Evolutionary conservation across 2,329 filamentous ascomycete species (phyloP).

Genomic region (Dryadomyces quercivorus): DNA sequence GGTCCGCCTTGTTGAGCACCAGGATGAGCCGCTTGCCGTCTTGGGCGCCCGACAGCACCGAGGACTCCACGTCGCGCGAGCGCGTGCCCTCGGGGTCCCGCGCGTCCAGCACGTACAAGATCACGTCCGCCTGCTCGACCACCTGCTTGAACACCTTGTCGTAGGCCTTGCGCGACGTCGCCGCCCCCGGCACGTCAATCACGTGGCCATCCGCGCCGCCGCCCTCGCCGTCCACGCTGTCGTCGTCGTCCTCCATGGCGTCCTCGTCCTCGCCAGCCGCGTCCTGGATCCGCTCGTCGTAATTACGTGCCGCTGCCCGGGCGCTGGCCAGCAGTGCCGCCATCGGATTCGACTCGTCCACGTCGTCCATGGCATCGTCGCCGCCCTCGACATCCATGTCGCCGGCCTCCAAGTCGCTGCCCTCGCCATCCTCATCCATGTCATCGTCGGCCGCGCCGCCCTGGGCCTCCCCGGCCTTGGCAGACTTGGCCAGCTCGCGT

Average conservation of each 20-base stretch:
- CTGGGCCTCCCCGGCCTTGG: conserved; percentile 27
- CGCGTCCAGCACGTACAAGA: conserved; percentile 87
- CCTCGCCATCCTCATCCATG: conserved; percentile 46
- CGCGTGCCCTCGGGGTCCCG: conserved; percentile 83
- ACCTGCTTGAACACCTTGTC: conserved; percentile 96
- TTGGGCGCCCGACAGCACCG: conserved; percentile 70
- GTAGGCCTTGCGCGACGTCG: conserved; percentile 70
- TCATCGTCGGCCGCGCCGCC: conserved; percentile 35
- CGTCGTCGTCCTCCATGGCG: conserved; percentile 40
- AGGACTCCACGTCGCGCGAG: conserved; percentile 80
- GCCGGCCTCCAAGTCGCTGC: conserved; percentile 27
- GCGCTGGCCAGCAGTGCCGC: conserved; percentile 82
- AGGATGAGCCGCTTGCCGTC: conserved; percentile 71
- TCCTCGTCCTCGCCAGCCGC: conserved; percentile 26
- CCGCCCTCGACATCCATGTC: conserved; percentile 31
- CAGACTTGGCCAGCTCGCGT: conserved; percentile 58
- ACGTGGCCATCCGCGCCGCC: conserved; percentile 36
- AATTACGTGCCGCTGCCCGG: conserved; percentile 62
- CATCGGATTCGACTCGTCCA: conserved; percentile 73
- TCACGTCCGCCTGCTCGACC: conserved; percentile 75
- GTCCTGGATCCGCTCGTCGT: conserved; percentile 47
- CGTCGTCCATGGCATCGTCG: conserved; percentile 45
- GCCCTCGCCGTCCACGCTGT: conserved; percentile 28
- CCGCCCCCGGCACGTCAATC: conserved; percentile 36
- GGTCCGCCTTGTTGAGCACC: conserved; percentile 90